A percentile compares a stretch with the other conserved stretches of the same genome.
Evolutionary conservation across 164 flowering plant genomes (phyloP).

Genomic region (Chimonanthus praecox): DNA sequence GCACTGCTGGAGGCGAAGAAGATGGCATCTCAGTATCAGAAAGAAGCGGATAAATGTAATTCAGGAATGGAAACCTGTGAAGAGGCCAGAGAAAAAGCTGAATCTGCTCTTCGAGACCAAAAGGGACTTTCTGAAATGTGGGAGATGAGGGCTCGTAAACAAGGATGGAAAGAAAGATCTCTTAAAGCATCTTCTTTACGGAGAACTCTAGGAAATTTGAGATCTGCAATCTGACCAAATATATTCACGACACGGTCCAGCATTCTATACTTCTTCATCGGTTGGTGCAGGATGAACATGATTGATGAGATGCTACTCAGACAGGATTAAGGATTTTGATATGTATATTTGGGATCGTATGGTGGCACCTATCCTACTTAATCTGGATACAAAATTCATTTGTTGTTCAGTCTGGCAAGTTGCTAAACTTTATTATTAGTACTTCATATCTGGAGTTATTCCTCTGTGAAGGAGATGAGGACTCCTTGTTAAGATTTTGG

Average conservation of each 20-base stretch:
- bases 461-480: too few species aligned
- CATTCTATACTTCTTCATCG: neutral
- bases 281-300: neutral
- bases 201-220: neutral
- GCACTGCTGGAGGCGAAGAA: slow-evolving; percentile 74
- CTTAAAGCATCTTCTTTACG: slow-evolving; percentile 17
- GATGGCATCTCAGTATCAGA: slow-evolving; percentile 76
- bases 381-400: neutral
- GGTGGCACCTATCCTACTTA: neutral
- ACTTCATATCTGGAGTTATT: too few species aligned
- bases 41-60: slow-evolving; percentile 94
- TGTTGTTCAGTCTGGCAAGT: neutral
- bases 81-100: slow-evolving; percentile 85
- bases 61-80: slow-evolving; percentile 98
- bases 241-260: neutral
- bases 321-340: too few species aligned
- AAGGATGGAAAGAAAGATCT: slow-evolving; percentile 73
- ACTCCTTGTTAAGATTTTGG: too few species aligned
- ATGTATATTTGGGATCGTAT: neutral
- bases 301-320: neutral
- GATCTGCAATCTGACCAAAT: neutral
- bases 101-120: slow-evolving; percentile 56
- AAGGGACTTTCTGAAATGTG: slow-evolving; percentile 56
- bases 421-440: neutral
- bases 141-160: slow-evolving; percentile 79